Evolutionary conservation across 768 basidiomycete species (phyloP), one percentile per base, ranked within the genome.

Genomic region (Cantharellus cinnabarinus): DNA sequence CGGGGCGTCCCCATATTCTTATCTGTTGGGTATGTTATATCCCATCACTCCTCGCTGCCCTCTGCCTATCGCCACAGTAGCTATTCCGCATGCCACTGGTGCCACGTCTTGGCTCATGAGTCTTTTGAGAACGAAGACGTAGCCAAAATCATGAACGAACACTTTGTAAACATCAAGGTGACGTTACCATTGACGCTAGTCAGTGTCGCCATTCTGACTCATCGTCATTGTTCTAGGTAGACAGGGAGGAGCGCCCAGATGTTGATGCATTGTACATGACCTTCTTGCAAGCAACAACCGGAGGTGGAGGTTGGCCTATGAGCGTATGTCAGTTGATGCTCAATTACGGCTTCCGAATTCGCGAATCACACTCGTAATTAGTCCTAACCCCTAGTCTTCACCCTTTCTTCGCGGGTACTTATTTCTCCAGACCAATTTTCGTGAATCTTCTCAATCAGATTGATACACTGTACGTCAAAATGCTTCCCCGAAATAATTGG

Each of bases 261-360:
- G 71, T 74, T 4, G 73, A 74, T 62, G 61, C 71, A n/a, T 60
- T 74, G n/a, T 74, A 74, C 62, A 74, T 74, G 73, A 70, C 65
- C 1, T 73, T 71, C 65, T 62, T 74, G 0, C 72, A 72, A 52
- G 68, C 68, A 2, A 67, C 67, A 0, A 62, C 65, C 5, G 68
- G 69, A 10, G 62, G 68, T 5, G 69, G 69, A 2, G 69, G 69
- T 1, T 70, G 69, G 69, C 69, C 69, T 7, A 68, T 70, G 69
- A 69, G 68, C 37, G 66, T 70, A 42, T 70, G 20, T 14, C 14
- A 34, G 48, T 58, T 35, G n/a, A 34, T 38, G 41, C 50, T 39
- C 41, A 42, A 40, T 4, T 39, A 10, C 48, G 60, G 37, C 5
- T 37, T 34, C 50, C 44, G 57, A 48, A 48, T 48, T 48, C 20